Base-by-base conservation (phyloP, 2,329 filamentous ascomycete species). In the Emmonsia crescens region DNA sequence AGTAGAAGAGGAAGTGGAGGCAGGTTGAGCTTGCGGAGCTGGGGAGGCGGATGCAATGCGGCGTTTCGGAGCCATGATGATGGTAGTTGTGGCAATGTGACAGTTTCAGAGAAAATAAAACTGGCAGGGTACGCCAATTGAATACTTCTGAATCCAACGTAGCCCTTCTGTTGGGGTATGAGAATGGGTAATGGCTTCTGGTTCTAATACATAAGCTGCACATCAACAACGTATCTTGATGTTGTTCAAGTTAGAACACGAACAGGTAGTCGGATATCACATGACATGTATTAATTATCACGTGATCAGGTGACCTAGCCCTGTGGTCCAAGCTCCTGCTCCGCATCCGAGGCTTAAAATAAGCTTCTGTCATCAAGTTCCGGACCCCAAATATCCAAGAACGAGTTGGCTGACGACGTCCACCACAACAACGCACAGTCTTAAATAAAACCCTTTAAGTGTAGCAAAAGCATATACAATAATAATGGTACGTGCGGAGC, bases 41-140 rank as follows among this genome's bases (percentile, higher is more conserved):
- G 68, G 61, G 54, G 68, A 56, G 49, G 55, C 55, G 36, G 63
- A 21, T 29, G 64, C 57, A 51, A 70, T 68, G 64, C 70, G 67
- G 64, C 66, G 67, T 70, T 73, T 73, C 24, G 70, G 63, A 6
- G 66, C 63, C 70, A 72, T 72, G 66, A 54, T 51, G 46, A 40
- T n/a, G 57, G n/a, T 27, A 16, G 49, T 5, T 14, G 16, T 10
- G 21, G 24, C 5, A 46, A 46, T 29, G 40, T 3, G n/a, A 33
- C 14, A 1, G 24, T n/a, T 57, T 19, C 12, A 27, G 27, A 5
- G 14, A 8, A 24, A 33, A 12, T 5, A n/a, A 19, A 6, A 16
- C 2, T 24, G 9, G 9, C 1, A 12, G 27, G 8, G n/a, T n/a
- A 21, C 6, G 42, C 8, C 5, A 24, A 27, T 24, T 2, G 38